Conservation (phyloP, 2,329 filamentous ascomycete genomes). For the Trichoderma oligosporum region DNA sequence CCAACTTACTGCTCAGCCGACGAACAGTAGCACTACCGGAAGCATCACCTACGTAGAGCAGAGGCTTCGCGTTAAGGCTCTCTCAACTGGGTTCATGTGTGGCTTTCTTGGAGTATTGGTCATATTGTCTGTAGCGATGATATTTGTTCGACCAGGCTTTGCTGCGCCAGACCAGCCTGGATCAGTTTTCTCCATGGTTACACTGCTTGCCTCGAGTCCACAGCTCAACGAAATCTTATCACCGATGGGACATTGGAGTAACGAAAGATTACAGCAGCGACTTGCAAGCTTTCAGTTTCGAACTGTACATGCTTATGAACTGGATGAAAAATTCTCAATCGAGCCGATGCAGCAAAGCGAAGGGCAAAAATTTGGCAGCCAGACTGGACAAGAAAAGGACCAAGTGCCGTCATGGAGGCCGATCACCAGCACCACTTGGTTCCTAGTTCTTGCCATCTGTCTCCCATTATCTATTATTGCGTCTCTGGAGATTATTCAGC, state of each 20-base stretch:
- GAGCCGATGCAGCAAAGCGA: background rate
- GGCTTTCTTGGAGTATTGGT: slow-evolving; percentile 3
- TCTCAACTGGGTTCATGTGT: slow-evolving; percentile 14
- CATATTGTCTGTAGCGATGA: background rate
- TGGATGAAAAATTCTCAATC: background rate
- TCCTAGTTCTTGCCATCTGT: slow-evolving; percentile 2
- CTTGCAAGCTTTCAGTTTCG: slow-evolving; percentile 4
- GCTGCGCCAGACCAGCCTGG: background rate
- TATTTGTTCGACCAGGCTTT: background rate
- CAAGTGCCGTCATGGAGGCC: slow-evolving; percentile 7
- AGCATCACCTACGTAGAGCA: slow-evolving; percentile 2
- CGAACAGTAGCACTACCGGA: background rate
- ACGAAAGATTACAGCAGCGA: background rate
- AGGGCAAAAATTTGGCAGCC: background rate
- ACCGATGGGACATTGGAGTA: background rate
- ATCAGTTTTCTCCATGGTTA: background rate
- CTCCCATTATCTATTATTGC: background rate
- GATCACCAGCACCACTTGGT: slow-evolving; percentile 2
- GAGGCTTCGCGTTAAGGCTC: background rate
- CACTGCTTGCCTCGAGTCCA: background rate
- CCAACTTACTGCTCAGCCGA: background rate
- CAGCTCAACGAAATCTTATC: background rate
- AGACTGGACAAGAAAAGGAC: background rate
- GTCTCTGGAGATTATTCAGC: slow-evolving; percentile 2
- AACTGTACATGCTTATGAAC: background rate